Evolutionary conservation across 192 early-diverging fungal species (phyloP), one percentile per base, ranked within the genome.

Genomic region (Coemansia sp.): DNA sequence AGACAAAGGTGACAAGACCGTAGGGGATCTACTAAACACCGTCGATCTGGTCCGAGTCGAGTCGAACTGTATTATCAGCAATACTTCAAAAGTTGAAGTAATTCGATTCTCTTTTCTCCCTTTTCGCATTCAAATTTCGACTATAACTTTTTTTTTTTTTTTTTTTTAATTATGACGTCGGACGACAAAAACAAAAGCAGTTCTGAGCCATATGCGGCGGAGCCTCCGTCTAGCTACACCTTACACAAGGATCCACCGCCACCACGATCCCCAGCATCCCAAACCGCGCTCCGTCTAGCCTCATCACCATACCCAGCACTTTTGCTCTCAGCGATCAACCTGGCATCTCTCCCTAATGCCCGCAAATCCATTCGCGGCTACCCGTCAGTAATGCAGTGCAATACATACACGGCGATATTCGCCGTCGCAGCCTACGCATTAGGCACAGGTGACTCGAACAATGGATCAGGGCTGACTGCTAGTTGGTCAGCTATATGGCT

Each of bases 401-500:
- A 55, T 16, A 36, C 70, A 43, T 75, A 83, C 62, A 62, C 76
- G 34, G 81, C 76, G 2, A 64, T 75, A 4, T 83, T 83, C 46
- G 76, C 66, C 0, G 70, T 67, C 4, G 62, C 81, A 0, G 75
- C 75, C 5, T 73, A 73, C 70, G 81, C 81, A 36, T 53, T 83
- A 16, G 16, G 50, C 12, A 65, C 64, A n/a, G 81, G 76, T n/a
- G 81, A 83, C 62, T 22, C 31, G 36, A 47, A 68, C 10, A 83
- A 78, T 58, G 81, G 81, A 22, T 72, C 81, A 16, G 81, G 76
- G 1, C 47, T 83, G 69, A 55, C 68, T 53, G 61, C 71, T 5
- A 68, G 66, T 10, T 83, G 81, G 81, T 83, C 81, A 5, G 67
- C 70, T 3, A 71, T 75, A 44, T 83, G 81, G 81, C 53, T 83